Base-by-base conservation (phyloP, 768 basidiomycete genomes). In the Tulasnella sp. region DNA sequence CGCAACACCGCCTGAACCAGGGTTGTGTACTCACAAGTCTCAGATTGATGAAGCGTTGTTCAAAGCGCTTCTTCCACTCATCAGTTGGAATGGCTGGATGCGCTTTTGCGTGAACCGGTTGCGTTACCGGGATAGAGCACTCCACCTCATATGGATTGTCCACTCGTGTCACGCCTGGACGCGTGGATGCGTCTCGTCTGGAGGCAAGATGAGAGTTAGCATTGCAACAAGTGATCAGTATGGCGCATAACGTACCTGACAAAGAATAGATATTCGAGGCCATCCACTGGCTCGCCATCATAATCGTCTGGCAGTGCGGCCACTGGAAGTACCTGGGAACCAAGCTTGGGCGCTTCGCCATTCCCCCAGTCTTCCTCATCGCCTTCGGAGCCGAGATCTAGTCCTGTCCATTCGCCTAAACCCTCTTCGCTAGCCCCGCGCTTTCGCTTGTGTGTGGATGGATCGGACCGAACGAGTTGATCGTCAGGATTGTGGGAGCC, bases 271-370 rank as follows among this genome's bases (percentile, higher is more conserved):
- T 63, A 63, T 38, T 63, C 38, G 26, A 30, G 26, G 10, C 62
- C 62, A 41, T 63, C 60, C 13, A 19, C 11, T 29, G 62, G 62
- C 24, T 58, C 59, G 21, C 62, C 62, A 3, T 50, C 19, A 26
- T 54, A 60, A 43, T 53, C 61, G 4, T 51, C n/a, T 27, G 62
- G 61, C 3, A 63, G 60, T 24, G 51, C 61, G 3, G 62, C 62
- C 23, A 63, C 62, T 9, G 62, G 62, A n/a, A 63, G 62, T 21
- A 55, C 61, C 41, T 62, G 61, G 19, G 23, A 26, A 1, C 61
- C 61, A 23, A 51, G 19, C 38, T 51, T 30, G 11, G 58, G 34
- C 9, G 58, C 44, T 27, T 50, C 47, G 11, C 49, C 45, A 44
- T 7, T 17, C n/a, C 49, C 26, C 17, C 32, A 34, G 32, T 56